Evolutionary conservation across 768 basidiomycete genomes (phyloP), one percentile per base, ranked within the genome.

Genomic region (Pluteus cervinus): DNA sequence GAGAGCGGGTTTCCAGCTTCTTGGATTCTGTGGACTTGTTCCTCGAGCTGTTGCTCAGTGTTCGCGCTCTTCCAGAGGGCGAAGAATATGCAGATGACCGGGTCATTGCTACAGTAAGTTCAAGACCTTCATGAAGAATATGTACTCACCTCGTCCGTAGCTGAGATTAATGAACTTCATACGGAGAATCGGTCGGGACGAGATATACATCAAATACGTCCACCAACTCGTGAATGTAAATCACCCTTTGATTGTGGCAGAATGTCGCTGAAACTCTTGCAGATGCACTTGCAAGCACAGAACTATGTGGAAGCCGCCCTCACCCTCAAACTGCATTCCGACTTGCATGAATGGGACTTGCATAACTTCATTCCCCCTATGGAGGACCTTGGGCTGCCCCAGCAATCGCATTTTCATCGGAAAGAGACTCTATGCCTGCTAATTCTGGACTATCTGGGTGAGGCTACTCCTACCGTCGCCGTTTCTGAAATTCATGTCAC

Each of bases 201-300:
- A 93, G 53, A 91, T 96, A 42, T 94, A 92, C 51, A 86, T 93
- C 60, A 89, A 92, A 73, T 94, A 94, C 56, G 86, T 94, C 16
- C 90, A 96, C 53, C 89, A 93, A 53, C 79, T 96, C 17, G 89
- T 94, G 35, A 86, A 89, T 49, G 87, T 92, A 52, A 48, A 81
- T 50, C 30, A 17, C n/a, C 44, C 39, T 40, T 34, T 2, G 23
- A 15, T 35, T 29, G 5, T 14, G 20, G 9, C 28, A n/a, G 24
- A 40, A 42, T 34, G 24, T 36, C 25, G 34, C 49, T 57, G 33
- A 61, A 29, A 41, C 20, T 39, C 41, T 32, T 24, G 12, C 47
- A 90, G 86, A 87, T 87, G 73, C 89, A 89, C 53, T 65, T 91
- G 2, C 81, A 86, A 61, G 81, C 86, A 11, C 87, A 92, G 52